Percentiles rank a stretch among this genome's conserved stretches.
Evolutionary conservation across 805 yeast genomes (phyloP).

Genomic region (Starmerella vaccinii): DNA sequence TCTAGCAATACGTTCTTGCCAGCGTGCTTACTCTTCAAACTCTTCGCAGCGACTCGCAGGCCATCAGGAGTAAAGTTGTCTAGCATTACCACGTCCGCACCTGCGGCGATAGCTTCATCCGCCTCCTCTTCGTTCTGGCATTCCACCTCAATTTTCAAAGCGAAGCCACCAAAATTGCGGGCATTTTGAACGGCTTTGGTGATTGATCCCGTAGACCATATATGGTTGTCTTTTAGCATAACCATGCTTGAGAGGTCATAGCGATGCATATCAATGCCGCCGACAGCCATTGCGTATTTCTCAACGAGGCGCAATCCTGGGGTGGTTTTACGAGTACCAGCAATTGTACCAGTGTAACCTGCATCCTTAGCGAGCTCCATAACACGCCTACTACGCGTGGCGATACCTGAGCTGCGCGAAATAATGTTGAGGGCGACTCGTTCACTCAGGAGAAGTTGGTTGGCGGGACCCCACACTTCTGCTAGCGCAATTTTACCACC

Average conservation of each 20-base stretch:
- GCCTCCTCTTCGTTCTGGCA: slow-evolving; percentile 80
- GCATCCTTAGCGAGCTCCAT: slow-evolving; percentile 49
- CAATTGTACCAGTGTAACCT: slow-evolving; percentile 75
- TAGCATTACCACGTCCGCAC: slow-evolving; percentile 92
- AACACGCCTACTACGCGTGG: slow-evolving; percentile 58
- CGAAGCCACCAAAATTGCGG: slow-evolving; percentile 72
- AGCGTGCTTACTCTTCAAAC: slow-evolving; percentile 48
- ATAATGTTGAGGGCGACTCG: slow-evolving; percentile 74
- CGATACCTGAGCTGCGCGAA: slow-evolving; percentile 78
- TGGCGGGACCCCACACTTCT: slow-evolving; percentile 66
- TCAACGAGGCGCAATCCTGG: slow-evolving; percentile 86
- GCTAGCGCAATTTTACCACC: slow-evolving; percentile 63
- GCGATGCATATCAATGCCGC: slow-evolving; percentile 88
- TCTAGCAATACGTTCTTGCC: slow-evolving; percentile 51
- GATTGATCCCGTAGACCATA: slow-evolving; percentile 87
- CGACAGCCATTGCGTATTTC: slow-evolving; percentile 89
- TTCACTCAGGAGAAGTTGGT: slow-evolving; percentile 70
- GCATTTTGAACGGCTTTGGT: slow-evolving; percentile 73
- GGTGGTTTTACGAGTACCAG: slow-evolving; percentile 96
- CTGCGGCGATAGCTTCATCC: slow-evolving; percentile 82
- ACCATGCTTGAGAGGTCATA: slow-evolving; percentile 89
- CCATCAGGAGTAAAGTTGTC: slow-evolving; percentile 71
- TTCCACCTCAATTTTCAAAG: slow-evolving; percentile 86
- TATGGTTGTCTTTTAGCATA: slow-evolving; percentile 90
- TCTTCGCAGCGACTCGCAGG: slow-evolving; percentile 53